A percentile compares a stretch with the other conserved stretches of the same genome.
phyloP scores from a whole-genome alignment of 768 basidiomycete species.

The Phanerodontia chrysosporium region DNA sequence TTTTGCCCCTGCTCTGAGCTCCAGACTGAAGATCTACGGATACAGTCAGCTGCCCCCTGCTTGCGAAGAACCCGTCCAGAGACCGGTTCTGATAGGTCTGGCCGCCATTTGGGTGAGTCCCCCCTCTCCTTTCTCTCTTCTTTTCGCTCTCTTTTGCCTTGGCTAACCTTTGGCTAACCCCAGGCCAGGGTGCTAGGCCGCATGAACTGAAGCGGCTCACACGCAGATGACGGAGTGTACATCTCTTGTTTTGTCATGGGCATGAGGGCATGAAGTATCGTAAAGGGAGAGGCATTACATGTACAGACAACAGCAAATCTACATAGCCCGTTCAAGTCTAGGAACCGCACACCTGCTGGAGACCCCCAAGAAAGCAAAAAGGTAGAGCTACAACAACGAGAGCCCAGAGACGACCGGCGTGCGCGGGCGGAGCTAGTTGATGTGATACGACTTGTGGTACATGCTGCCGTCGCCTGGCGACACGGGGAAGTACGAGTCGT shows the following conservation, averaged over 20 bases:
- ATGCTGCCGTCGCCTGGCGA: slow-evolving; percentile 30
- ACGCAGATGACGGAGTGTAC: not conserved
- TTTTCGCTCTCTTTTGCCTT: too few relatives aligned
- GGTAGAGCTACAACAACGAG: not conserved
- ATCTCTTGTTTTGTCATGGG: not conserved
- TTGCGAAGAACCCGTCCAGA: too few relatives aligned
- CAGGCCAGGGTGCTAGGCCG: not conserved
- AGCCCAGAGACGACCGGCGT: not conserved
- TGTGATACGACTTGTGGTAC: slow-evolving; percentile 27
- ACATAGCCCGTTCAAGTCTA: not conserved
- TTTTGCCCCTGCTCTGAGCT: too few relatives aligned
- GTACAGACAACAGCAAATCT: not conserved
- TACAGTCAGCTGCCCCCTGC: too few relatives aligned
- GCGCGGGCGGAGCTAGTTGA: slow-evolving; percentile 15
- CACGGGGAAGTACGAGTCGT: slow-evolving; percentile 69
- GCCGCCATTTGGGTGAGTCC: too few relatives aligned
- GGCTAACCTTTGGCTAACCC: too few relatives aligned
- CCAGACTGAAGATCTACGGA: too few relatives aligned
- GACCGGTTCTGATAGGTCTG: too few relatives aligned
- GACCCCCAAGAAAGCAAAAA: not conserved
- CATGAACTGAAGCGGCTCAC: not conserved
- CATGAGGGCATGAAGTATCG: not conserved
- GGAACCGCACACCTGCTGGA: not conserved
- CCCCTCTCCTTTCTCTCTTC: too few relatives aligned
- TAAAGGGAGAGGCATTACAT: not conserved